Conservation (phyloP, 805 yeast species). For the Candida vaughaniae region DNA sequence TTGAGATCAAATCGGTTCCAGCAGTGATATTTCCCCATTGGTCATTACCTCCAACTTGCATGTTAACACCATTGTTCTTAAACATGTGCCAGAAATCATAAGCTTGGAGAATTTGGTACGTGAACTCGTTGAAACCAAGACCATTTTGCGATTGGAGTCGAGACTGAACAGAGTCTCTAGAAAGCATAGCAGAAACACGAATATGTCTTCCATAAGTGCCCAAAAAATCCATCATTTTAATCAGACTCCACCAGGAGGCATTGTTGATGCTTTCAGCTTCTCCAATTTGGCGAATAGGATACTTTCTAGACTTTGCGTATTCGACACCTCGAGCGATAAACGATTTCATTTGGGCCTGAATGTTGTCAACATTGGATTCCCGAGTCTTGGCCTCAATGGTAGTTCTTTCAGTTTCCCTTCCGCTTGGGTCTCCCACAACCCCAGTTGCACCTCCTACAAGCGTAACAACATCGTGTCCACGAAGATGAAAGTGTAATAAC, state of each 20-base stretch:
- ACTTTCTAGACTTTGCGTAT: constrained; percentile 57
- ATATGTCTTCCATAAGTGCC: constrained; percentile 74
- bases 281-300: constrained; percentile 35
- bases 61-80: constrained; percentile 52
- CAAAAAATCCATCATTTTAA: constrained; percentile 75
- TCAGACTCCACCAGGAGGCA: constrained; percentile 79
- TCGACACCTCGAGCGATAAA: constrained; percentile 63
- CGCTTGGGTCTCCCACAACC: constrained; percentile 94
- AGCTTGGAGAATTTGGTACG: constrained; percentile 91
- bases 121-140: constrained; percentile 89
- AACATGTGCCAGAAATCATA: constrained; percentile 86
- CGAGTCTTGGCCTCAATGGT: constrained; percentile 54
- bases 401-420: constrained; percentile 73
- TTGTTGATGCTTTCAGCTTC: constrained; percentile 56
- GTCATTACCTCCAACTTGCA: constrained; percentile 95
- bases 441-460: constrained; percentile 96
- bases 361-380: constrained; percentile 53
- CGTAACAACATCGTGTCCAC: constrained; percentile 85
- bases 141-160: constrained; percentile 71
- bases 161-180: constrained; percentile 80
- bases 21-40: constrained; percentile 99
- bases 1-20: constrained; percentile 80
- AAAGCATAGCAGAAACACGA: constrained; percentile 82
- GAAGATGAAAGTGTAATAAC: constrained; percentile 73
- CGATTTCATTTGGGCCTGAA: constrained; percentile 57